Conservation (phyloP, 2,329 filamentous ascomycete species). For the Diaporthe sp. region DNA sequence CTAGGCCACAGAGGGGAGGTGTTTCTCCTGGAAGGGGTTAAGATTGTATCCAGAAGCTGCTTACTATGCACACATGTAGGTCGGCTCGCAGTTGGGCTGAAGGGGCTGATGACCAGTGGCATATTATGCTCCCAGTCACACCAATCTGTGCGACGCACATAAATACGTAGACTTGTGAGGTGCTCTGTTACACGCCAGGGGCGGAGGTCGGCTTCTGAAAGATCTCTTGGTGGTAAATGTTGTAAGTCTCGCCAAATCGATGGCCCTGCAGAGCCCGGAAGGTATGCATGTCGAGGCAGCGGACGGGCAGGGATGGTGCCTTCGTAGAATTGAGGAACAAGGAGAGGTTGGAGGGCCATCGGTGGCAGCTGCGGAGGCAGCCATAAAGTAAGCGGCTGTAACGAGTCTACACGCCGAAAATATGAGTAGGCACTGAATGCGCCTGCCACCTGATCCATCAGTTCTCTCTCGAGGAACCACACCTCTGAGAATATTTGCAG, state of each 20-base stretch:
- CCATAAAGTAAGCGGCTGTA: not conserved
- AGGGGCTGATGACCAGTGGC: constrained; percentile 21
- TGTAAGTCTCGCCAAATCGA: not conserved
- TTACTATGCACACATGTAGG: not conserved
- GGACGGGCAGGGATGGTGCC: not conserved
- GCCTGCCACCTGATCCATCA: constrained; percentile 4
- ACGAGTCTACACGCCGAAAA: not conserved
- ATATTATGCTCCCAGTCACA: constrained; percentile 9
- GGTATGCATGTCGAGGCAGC: not conserved
- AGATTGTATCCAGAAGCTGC: too few relatives aligned
- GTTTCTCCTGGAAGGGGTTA: too few relatives aligned
- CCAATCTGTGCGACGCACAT: constrained; percentile 31
- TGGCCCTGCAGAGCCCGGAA: not conserved
- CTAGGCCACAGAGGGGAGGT: too few relatives aligned
- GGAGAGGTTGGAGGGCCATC: not conserved
- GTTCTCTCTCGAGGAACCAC: not conserved
- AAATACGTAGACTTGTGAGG: constrained; percentile 16
- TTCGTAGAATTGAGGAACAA: not conserved
- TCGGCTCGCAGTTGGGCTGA: not conserved
- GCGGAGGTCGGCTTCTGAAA: not conserved
- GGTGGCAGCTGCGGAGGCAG: not conserved
- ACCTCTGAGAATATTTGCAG: not conserved
- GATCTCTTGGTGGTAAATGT: not conserved
- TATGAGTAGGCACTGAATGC: not conserved
- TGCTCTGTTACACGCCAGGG: constrained; percentile 21